Percentiles rank a stretch among this genome's conserved stretches.
Evolutionary conservation across 441 rosid species (phyloP).

Genomic region (Erysimum pusillum): DNA sequence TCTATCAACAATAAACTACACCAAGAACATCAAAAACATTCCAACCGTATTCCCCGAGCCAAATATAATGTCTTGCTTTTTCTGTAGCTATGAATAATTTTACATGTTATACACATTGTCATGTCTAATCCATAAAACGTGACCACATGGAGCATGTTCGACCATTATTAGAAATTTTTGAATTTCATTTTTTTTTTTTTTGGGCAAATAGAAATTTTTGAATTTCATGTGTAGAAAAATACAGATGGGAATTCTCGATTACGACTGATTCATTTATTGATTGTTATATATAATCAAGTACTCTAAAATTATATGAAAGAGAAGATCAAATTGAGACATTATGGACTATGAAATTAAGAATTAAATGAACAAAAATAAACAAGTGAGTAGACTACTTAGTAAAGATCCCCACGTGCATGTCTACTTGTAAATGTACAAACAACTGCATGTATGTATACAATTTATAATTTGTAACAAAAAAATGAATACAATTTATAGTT

Average conservation of each 20-base stretch:
- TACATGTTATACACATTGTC: slow-evolving; percentile 30
- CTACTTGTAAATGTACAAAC: slow-evolving; percentile 38
- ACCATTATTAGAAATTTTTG: slow-evolving; percentile 1
- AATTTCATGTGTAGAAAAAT: slow-evolving; percentile 1
- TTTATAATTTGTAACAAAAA: background rate
- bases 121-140: slow-evolving; percentile 23
- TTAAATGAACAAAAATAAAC: slow-evolving; percentile 26
- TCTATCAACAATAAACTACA: background rate
- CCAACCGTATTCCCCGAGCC: slow-evolving; percentile 25
- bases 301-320: background rate
- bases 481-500: too few species aligned
- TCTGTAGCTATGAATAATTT: slow-evolving; percentile 30
- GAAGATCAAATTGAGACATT: slow-evolving; percentile 27
- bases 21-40: slow-evolving; percentile 28
- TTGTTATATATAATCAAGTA: slow-evolving; percentile 19
- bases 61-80: slow-evolving; percentile 38
- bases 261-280: slow-evolving; percentile 25
- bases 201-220: background rate
- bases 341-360: slow-evolving; percentile 12
- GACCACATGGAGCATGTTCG: slow-evolving; percentile 37
- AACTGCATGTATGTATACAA: slow-evolving; percentile 17
- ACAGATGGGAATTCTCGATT: slow-evolving; percentile 21
- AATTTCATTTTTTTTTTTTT: background rate
- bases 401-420: slow-evolving; percentile 31
- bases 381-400: slow-evolving; percentile 13